Evolutionary conservation across 495 filamentous ascomycete genomes (phyloP).

Genomic region (Haplographium delicatum): DNA sequence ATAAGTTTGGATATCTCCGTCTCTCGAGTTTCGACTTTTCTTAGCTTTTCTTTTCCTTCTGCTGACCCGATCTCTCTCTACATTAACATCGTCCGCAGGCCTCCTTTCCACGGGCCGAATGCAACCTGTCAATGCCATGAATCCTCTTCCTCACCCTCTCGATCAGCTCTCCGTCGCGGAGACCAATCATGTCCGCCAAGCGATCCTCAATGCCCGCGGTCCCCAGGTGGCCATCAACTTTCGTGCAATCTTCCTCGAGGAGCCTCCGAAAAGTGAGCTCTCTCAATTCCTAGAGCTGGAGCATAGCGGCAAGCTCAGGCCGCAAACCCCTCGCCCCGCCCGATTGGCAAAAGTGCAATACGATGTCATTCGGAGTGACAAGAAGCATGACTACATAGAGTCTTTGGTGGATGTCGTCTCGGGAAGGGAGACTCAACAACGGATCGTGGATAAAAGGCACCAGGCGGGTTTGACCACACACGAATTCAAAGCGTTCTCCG

Average conservation of each 20-base stretch:
- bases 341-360: conserved; percentile 61
- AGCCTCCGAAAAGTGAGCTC: conserved; percentile 19
- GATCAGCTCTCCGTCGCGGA: conserved; percentile 20
- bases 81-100: conserved; percentile 1
- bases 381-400: conserved; percentile 54
- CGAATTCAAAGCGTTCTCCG: conserved; percentile 59
- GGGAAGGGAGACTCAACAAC: conserved; percentile 42
- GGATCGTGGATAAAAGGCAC: conserved; percentile 50
- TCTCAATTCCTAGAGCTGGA: conserved; percentile 17
- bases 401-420: conserved; percentile 55
- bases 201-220: conserved; percentile 11
- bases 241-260: conserved; percentile 18
- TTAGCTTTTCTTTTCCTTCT: not conserved
- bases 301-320: conserved; percentile 11
- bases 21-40: not conserved
- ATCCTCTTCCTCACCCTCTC: conserved; percentile 23
- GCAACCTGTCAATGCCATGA: conserved; percentile 35
- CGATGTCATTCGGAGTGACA: conserved; percentile 56
- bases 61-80: not conserved
- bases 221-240: conserved; percentile 11
- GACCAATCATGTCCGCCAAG: conserved; percentile 8
- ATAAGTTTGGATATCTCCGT: no score
- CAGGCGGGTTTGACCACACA: conserved; percentile 56
- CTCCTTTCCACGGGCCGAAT: conserved; percentile 24
- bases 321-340: conserved; percentile 33